phyloP scores from a whole-genome alignment of 108 stramenopile species.

The Skeletonema tropicum region DNA sequence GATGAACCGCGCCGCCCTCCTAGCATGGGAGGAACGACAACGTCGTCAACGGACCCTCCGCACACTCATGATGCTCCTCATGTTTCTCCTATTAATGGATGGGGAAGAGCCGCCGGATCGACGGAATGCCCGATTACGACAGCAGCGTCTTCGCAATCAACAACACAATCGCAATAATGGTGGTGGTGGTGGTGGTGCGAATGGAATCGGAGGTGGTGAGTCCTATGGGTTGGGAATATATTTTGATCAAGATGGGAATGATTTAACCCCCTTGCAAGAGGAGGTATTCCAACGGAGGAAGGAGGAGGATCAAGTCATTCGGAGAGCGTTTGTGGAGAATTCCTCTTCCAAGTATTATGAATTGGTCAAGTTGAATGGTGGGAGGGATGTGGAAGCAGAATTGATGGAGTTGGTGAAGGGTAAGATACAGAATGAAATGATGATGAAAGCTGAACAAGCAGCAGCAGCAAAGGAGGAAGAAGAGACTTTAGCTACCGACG shows the following conservation, averaged over 20 bases:
- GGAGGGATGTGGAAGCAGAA: constrained; percentile 53
- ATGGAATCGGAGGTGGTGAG: not conserved
- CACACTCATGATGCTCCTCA: constrained; percentile 79
- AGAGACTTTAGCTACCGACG: not conserved
- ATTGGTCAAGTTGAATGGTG: constrained; percentile 60
- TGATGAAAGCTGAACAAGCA: not conserved
- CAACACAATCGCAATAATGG: not conserved
- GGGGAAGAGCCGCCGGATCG: constrained; percentile 66
- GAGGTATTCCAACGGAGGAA: constrained; percentile 13
- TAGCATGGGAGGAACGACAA: constrained; percentile 76
- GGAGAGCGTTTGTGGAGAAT: constrained; percentile 8
- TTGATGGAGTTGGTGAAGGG: constrained; percentile 55
- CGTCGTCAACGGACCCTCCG: constrained; percentile 77
- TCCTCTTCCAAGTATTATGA: constrained; percentile 45
- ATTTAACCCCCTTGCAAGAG: constrained; percentile 5
- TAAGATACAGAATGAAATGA: constrained; percentile 16
- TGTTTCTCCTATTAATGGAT: constrained; percentile 83
- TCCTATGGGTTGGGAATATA: constrained; percentile 1
- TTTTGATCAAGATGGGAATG: constrained; percentile 30
- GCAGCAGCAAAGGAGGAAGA: not conserved
- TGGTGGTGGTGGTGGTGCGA: not conserved
- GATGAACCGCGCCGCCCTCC: constrained; percentile 6
- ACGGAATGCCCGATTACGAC: constrained; percentile 5
- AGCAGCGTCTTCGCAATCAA: not conserved
- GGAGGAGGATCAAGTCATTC: constrained; percentile 26